Base-by-base conservation (phyloP, 345 rosid species). In the Pugionium dolabratum region DNA sequence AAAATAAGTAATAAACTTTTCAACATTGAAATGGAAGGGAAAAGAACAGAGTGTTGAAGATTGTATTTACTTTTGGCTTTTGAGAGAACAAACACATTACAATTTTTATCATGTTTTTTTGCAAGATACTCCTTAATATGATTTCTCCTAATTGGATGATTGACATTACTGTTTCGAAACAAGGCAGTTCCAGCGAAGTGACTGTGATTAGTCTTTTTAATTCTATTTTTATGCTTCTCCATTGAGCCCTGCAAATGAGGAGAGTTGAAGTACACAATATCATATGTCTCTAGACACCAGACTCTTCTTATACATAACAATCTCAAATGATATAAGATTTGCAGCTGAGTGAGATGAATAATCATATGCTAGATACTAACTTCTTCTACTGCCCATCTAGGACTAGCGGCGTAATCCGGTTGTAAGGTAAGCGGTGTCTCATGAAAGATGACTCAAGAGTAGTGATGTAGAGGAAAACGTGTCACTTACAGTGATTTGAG, bases 401-500 rank as follows among this genome's bases (percentile, higher is more conserved):
- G 18, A 18, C 18, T 18, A 18, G 18, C 42, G 37, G 60, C 43
- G 9, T 36, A 54, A 54, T 5, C 31, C n/a, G 10, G 47, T 57
- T 27, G 34, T 57, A 26, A 40, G 48, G 62, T 29, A 42, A 40
- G 28, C 28, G 9, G 39, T 42, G 45, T 9, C 18, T 18, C 18
- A 18, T 18, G 18, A 18, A 18, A 18, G 18, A 18, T 18, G 18
- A 18, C 18, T 18, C 18, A 7, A 33, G 37, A 30, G 30, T 37
- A 55, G 49, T 39, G 58, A 31, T 39, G 58, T 31, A 25, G 42
- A 31, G 9, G 11, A 44, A 49, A 26, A 45, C 18, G 31, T 32
- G 54, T 55, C 61, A 72, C 83, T 77, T 72, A 69, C 79, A 72
- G 55, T 18, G 39, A 54, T 5, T 8, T 51, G 60, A 8, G 50